These are phyloP conservation scores for Leccinellum albellum DNA, from an alignment of 768 basidiomycete genomes.

Conservation along the genomic window DNA sequence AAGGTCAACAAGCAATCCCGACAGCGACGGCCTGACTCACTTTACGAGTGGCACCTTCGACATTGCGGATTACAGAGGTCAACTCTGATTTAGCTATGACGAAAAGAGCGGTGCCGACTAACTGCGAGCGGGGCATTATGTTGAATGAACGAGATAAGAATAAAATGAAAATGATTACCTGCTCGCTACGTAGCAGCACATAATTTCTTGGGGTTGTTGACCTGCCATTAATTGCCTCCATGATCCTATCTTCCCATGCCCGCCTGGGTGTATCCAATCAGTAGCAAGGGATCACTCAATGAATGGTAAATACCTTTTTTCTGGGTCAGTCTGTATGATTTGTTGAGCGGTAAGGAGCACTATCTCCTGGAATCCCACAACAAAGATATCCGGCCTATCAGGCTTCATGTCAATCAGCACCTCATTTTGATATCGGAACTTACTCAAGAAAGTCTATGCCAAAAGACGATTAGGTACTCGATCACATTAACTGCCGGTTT, in stretches of 20 bases:
- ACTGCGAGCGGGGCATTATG: slow-evolving; percentile 39
- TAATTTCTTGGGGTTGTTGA: slow-evolving; percentile 71
- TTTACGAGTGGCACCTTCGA: slow-evolving; percentile 90
- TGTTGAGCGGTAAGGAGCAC: slow-evolving; percentile 97
- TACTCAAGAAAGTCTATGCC: slow-evolving; percentile 19
- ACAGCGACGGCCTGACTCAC: slow-evolving; percentile 35
- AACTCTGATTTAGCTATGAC: slow-evolving; percentile 78
- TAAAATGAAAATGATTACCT: slow-evolving; percentile 43
- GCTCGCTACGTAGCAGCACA: slow-evolving; percentile 86
- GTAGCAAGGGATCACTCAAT: neutral
- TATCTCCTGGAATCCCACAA: slow-evolving; percentile 93
- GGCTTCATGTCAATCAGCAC: slow-evolving; percentile 23
- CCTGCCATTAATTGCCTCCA: slow-evolving; percentile 71
- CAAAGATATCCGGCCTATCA: slow-evolving; percentile 81
- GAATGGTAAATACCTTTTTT: slow-evolving; percentile 65
- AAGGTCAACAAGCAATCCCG: neutral
- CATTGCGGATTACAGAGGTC: slow-evolving; percentile 78
- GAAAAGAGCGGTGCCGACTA: slow-evolving; percentile 92
- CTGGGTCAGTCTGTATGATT: slow-evolving; percentile 93
- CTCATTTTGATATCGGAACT: slow-evolving; percentile 2
- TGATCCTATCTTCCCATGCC: slow-evolving; percentile 80
- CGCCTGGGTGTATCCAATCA: slow-evolving; percentile 46
- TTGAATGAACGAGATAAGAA: neutral
- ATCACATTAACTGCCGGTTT: neutral
- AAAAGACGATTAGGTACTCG: neutral